Conservation (phyloP, 345 rosid genomes). For the Geranium rotundifolium region DNA sequence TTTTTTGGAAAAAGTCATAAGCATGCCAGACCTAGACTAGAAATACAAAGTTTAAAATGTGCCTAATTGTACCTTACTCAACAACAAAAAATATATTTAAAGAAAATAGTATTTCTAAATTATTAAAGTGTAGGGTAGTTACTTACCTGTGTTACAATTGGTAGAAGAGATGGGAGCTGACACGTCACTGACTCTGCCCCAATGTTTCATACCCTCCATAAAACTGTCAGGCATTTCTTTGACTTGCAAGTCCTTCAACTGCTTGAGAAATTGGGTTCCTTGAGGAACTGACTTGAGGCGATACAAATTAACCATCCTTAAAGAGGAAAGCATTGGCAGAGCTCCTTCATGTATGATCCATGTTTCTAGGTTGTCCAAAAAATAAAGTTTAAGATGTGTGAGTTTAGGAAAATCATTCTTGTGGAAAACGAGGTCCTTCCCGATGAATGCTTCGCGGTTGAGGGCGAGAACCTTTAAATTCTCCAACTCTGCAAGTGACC, state of each 20-base stretch:
- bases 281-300: not conserved
- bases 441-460: not conserved
- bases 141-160: not conserved
- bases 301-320: not conserved
- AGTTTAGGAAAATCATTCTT: not conserved
- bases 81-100: too few species aligned
- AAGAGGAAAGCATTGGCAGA: not conserved
- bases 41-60: too few species aligned
- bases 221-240: not conserved
- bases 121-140: too few species aligned
- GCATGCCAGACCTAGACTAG: too few species aligned
- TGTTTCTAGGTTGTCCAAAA: not conserved
- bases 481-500: not conserved
- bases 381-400: not conserved
- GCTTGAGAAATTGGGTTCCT: not conserved
- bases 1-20: too few species aligned
- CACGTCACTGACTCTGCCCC: not conserved
- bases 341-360: not conserved
- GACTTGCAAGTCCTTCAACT: not conserved
- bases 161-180: not conserved
- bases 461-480: not conserved
- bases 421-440: not conserved
- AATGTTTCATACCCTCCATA: not conserved
- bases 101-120: too few species aligned
- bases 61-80: too few species aligned